phyloP scores from a whole-genome alignment of 768 basidiomycete genomes.

The Hydnomerulius pinastri region DNA sequence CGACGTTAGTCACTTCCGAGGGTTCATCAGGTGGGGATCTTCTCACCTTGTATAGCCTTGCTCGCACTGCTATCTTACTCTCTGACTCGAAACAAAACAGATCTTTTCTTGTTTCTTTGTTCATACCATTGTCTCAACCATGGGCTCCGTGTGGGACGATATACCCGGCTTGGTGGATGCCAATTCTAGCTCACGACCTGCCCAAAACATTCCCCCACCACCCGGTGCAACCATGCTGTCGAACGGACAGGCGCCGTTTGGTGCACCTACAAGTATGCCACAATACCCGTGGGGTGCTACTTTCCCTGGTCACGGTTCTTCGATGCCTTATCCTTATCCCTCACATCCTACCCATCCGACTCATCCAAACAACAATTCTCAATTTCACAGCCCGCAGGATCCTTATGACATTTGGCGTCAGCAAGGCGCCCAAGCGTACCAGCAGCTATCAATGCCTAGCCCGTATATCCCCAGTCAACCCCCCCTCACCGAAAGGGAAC shows the following conservation, averaged over 20 bases:
- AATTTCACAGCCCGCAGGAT: conserved; percentile 19
- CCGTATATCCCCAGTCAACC: conserved; percentile 32
- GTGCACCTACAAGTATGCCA: conserved; percentile 3
- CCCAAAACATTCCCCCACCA: conserved; percentile 27
- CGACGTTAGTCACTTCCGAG: conserved; percentile 2
- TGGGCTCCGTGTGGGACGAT: conserved; percentile 18
- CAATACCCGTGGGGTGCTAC: conserved; percentile 18
- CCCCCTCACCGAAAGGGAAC: conserved; percentile 7
- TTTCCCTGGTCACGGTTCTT: conserved; percentile 13
- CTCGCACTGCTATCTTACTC: conserved; percentile 14
- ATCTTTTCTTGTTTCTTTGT: neutral
- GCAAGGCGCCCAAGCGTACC: conserved; percentile 9
- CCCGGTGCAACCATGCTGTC: conserved; percentile 17
- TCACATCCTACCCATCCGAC: conserved; percentile 1
- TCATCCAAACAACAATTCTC: neutral
- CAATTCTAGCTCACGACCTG: conserved; percentile 1
- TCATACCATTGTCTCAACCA: conserved; percentile 14
- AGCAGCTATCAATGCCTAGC: conserved; percentile 24
- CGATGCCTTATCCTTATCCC: neutral
- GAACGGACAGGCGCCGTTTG: conserved; percentile 13
- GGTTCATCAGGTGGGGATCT: too few species aligned
- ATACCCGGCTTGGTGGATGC: conserved; percentile 31
- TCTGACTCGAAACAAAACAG: conserved; percentile 15
- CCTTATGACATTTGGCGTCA: conserved; percentile 8
- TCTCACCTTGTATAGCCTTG: conserved; percentile 14